Evolutionary conservation across 805 yeast species (phyloP), one percentile per base, ranked within the genome.

Genomic region (Hagleromyces aurorensis): DNA sequence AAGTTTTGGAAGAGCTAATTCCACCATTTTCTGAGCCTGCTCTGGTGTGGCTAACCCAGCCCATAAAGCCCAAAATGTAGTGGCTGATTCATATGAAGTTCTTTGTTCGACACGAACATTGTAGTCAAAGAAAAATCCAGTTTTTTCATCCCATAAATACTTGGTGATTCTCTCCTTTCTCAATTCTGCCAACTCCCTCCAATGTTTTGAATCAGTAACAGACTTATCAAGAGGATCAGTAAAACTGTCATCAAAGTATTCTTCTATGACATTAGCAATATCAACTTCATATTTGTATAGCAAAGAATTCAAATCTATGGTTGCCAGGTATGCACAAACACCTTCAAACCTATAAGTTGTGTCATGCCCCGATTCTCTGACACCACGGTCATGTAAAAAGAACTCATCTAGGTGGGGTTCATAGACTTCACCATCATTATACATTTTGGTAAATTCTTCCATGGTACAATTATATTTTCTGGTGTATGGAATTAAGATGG

Each of bases 361-460:
- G 52, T 89, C 98, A 53, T 91, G 97, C 1, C 98, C 98, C 18
- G 91, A 78, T 58, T 89, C 98, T 51, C 98, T 72, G 7, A 89
- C 94, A 1, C 94, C 96, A 35, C 96, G 67, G 55, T 89, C 98
- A 50, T 89, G 95, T 28, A 82, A 55, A 52, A 89, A 83, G 52
- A 83, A 89, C 39, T 75, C 86, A 48, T 91, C 97, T 36, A 89
- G 64, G n/a, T 65, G 74, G 1, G 94, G 93, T 48, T 84, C 96
- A 3, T 59, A 36, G 12, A 89, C 65, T 29, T 62, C 56, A 4
- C 79, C 78, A 22, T 62, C 55, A 47, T 87, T 85, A 61, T 89
- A 91, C 47, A 67, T 64, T 25, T 67, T 57, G 39, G 78, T 72
- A 51, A 85, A 84, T 26, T 76, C 78, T 24, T 72, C 78, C 28